phyloP scores from a whole-genome alignment of 2,329 filamentous ascomycete genomes.

The Grosmannia penicillata region DNA sequence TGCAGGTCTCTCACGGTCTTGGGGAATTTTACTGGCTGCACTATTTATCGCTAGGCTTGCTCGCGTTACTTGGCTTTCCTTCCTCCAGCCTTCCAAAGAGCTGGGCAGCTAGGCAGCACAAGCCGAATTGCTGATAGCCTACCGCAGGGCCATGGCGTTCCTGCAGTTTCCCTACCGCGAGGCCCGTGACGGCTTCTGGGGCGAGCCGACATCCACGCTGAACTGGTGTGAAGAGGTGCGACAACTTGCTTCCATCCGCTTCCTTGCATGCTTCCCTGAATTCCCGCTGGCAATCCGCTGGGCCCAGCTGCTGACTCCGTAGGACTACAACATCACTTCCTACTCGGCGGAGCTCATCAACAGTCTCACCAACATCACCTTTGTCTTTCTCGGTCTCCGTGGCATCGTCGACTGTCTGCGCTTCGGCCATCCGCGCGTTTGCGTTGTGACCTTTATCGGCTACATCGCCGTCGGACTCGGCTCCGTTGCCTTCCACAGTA shows the following conservation, averaged over 20 bases:
- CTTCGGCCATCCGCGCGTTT: constrained; percentile 62
- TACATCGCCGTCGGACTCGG: constrained; percentile 39
- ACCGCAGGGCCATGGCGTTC: constrained; percentile 6
- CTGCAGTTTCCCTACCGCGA: constrained; percentile 19
- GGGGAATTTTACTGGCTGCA: background rate
- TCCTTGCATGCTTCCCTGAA: background rate
- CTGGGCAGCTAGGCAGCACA: no score
- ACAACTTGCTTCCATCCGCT: no score
- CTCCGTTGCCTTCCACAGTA: constrained; percentile 41
- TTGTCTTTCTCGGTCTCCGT: constrained; percentile 62
- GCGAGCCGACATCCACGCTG: constrained; percentile 21
- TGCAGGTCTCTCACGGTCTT: no score
- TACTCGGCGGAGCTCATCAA: constrained; percentile 27
- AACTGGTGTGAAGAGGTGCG: constrained; percentile 27
- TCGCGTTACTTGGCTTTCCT: background rate
- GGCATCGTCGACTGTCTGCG: constrained; percentile 60
- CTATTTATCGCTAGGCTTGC: background rate
- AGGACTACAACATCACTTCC: constrained; percentile 22
- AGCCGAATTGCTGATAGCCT: background rate
- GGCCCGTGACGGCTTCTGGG: constrained; percentile 21
- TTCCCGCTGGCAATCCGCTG: no score
- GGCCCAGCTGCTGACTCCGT: background rate
- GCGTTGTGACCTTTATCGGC: constrained; percentile 46
- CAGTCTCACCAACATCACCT: constrained; percentile 69
- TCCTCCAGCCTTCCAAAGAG: no score